phyloP scores from a whole-genome alignment of 306 rosid genomes.

The Sicyos edulis region DNA sequence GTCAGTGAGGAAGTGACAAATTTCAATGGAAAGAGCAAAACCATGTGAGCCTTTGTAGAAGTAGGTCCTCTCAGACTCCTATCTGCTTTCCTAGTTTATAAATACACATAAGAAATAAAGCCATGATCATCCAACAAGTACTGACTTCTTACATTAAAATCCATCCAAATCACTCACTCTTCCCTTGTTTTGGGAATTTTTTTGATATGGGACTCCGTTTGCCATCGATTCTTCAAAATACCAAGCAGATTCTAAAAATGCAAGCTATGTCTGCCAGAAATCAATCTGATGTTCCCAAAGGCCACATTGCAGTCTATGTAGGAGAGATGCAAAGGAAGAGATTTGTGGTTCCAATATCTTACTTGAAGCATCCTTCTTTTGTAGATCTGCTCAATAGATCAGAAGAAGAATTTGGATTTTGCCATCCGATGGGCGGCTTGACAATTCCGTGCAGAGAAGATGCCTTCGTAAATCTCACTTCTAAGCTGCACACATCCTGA shows the following conservation, averaged over 20 bases:
- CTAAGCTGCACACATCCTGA: slow-evolving; percentile 16
- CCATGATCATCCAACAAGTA: not conserved
- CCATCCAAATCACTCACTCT: not conserved
- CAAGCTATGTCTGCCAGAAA: slow-evolving; percentile 6
- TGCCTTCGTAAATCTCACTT: slow-evolving; percentile 30
- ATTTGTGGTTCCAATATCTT: slow-evolving; percentile 37
- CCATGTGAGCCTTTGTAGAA: slow-evolving; percentile 17
- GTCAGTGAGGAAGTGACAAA: not conserved
- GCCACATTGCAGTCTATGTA: slow-evolving; percentile 44
- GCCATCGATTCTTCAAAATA: slow-evolving; percentile 15
- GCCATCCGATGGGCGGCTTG: slow-evolving; percentile 55
- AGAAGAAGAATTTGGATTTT: slow-evolving; percentile 49
- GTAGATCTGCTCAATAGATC: slow-evolving; percentile 30
- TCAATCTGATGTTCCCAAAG: slow-evolving; percentile 34
- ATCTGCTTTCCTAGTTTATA: slow-evolving; percentile 8
- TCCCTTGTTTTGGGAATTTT: not conserved
- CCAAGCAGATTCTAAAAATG: slow-evolving; percentile 15
- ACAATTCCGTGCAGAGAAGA: too few relatives aligned
- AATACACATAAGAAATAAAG: not conserved
- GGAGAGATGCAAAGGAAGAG: slow-evolving; percentile 40
- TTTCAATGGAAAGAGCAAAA: not conserved
- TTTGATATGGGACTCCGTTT: slow-evolving; percentile 17
- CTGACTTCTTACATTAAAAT: not conserved
- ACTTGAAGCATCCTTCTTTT: slow-evolving; percentile 38
- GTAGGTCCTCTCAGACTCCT: too few relatives aligned